Evolutionary conservation across 2,329 filamentous ascomycete genomes (phyloP), one percentile per base, ranked within the genome.

Genomic region (Seiridium cupressi): DNA sequence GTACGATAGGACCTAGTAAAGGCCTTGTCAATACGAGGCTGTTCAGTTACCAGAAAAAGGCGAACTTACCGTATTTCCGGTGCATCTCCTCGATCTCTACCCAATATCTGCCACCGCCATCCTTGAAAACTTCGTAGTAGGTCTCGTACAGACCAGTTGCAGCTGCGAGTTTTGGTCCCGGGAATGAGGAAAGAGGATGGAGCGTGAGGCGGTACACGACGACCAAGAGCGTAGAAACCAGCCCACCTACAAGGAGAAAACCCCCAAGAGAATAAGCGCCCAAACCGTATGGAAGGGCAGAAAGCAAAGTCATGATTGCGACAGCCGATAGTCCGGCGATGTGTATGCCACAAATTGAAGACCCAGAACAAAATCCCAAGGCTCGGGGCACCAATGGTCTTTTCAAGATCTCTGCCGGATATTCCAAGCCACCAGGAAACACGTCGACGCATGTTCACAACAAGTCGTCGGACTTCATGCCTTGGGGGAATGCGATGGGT

Each of bases 91-190:
- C 60, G 11, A 66, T 66, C 56, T 66, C 64, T 4, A 62, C 61
- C 66, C 66, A 66, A 40, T 66, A 67, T 42, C 65, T 55, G 6
- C 66, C 66, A 2, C 65, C 64, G n/a, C 66, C 64, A 60, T 68
- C 65, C 47, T 66, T 65, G 38, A 67, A 53, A 32, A 65, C 67
- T 26, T 68, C 56, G 26, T 64, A 66, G 49, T 66, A 67, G 2
- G 62, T 59, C 46, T 68, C 65, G 34, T 68, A 66, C n/a, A 67
- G 58, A 3, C 66, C 64, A 6, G 66, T 67, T 4, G 60, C 58
- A 47, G 63, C 66, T 9, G 66, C 66, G 18, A 67, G 49, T 9
- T 57, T 40, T 1, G 66, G 64, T 4, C 65, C 66, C 3, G 66
- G 66, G 31, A 68, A 62, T 1, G 57, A 35, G 44, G 66, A 63